Conservation (phyloP, 1,284 basidiomycete species). For the Rhodofomes roseus region DNA sequence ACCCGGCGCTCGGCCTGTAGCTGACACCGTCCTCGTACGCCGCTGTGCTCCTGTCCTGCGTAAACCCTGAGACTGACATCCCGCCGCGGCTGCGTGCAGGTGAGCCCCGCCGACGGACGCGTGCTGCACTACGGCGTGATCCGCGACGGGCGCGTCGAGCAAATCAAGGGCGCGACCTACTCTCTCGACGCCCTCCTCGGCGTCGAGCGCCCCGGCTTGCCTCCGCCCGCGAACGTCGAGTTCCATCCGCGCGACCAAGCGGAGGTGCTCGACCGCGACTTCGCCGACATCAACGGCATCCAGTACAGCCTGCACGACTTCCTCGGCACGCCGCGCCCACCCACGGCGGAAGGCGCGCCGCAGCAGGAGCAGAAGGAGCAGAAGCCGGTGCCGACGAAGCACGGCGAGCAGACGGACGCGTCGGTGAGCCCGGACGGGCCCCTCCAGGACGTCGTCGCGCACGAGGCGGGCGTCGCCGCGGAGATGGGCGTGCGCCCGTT, state of each 20-base stretch:
- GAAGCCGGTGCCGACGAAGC: slow-evolving; percentile 40
- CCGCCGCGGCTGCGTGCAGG: slow-evolving; percentile 40
- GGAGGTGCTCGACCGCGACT: slow-evolving; percentile 79
- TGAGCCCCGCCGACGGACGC: slow-evolving; percentile 92
- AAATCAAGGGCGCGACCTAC: slow-evolving; percentile 98
- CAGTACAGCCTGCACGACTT: slow-evolving; percentile 90
- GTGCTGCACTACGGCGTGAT: slow-evolving; percentile 93
- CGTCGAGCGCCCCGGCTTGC: slow-evolving; percentile 44
- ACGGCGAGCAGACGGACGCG: slow-evolving; percentile 60
- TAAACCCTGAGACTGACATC: not conserved
- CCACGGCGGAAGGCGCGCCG: slow-evolving; percentile 12
- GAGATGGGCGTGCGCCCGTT: slow-evolving; percentile 59
- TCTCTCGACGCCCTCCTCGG: slow-evolving; percentile 92
- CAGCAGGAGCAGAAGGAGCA: not conserved
- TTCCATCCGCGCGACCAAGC: slow-evolving; percentile 48
- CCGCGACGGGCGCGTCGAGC: slow-evolving; percentile 81
- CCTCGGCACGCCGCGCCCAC: slow-evolving; percentile 46
- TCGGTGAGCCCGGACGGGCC: slow-evolving; percentile 56
- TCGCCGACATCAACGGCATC: slow-evolving; percentile 97
- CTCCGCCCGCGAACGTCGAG: slow-evolving; percentile 38
- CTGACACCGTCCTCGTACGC: slow-evolving; percentile 71
- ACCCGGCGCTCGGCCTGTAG: slow-evolving; percentile 79
- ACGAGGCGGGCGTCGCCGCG: slow-evolving; percentile 64
- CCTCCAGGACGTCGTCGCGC: slow-evolving; percentile 51
- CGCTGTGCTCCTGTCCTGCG: not conserved